These are phyloP conservation scores for Berberis thunbergii DNA, from an alignment of 164 flowering plant genomes.

Conservation along the genomic window DNA sequence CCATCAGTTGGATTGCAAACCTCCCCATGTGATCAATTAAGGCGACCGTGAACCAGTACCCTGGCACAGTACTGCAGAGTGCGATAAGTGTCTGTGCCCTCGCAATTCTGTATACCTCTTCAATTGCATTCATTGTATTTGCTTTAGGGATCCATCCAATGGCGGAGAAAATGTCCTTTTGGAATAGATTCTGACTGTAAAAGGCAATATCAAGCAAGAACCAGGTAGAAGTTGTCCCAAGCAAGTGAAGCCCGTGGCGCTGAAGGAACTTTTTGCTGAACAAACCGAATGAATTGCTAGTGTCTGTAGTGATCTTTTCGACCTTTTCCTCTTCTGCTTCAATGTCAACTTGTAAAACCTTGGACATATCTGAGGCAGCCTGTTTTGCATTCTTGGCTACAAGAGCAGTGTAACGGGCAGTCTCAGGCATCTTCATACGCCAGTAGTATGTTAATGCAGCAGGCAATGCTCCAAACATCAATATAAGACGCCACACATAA, in stretches of 20 bases:
- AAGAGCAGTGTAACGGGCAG: constrained; percentile 45
- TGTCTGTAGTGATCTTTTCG: not conserved
- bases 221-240: constrained; percentile 14
- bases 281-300: constrained; percentile 9
- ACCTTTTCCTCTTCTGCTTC: constrained; percentile 8
- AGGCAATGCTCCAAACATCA: constrained; percentile 12
- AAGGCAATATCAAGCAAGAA: constrained; percentile 16
- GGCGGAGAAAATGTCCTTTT: constrained; percentile 15
- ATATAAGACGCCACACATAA: constrained; percentile 9
- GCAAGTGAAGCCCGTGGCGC: constrained; percentile 16
- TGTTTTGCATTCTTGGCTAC: constrained; percentile 8
- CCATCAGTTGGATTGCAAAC: no score
- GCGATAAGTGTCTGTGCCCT: constrained; percentile 18
- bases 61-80: constrained; percentile 16
- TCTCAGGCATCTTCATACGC: constrained; percentile 55
- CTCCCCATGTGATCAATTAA: not conserved
- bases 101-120: constrained; percentile 14
- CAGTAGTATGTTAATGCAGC: constrained; percentile 34
- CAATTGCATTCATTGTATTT: constrained; percentile 16
- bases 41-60: constrained; percentile 18
- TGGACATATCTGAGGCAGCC: constrained; percentile 7
- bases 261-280: constrained; percentile 9
- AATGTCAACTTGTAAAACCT: constrained; percentile 10
- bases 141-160: constrained; percentile 15
- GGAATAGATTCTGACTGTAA: constrained; percentile 15